A percentile compares a stretch with the other conserved stretches of the same genome.
These are phyloP conservation scores for Trichophyton rubrum DNA, from an alignment of 2,329 filamentous ascomycete species.

Conservation along the genomic window DNA sequence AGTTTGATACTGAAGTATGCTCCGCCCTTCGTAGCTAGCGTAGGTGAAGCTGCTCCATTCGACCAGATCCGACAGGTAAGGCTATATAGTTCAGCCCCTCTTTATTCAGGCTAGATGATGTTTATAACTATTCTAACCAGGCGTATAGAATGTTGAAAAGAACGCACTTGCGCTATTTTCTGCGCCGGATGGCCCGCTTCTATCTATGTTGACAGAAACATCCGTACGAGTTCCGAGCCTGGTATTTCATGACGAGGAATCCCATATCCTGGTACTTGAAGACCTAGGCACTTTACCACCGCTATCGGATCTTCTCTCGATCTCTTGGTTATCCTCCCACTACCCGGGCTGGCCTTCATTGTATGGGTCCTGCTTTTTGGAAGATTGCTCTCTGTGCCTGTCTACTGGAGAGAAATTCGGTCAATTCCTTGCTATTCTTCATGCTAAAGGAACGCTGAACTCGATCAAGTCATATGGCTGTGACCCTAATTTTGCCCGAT, in stretches of 20 bases:
- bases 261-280: slow-evolving; percentile 8
- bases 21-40: slow-evolving; percentile 2
- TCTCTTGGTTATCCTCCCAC: background rate
- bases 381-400: background rate
- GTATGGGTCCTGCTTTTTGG: background rate
- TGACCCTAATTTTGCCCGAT: background rate
- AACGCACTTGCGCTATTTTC: slow-evolving; percentile 6
- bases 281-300: slow-evolving; percentile 5
- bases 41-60: slow-evolving; percentile 6
- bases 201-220: background rate
- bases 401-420: background rate
- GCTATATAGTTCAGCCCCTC: background rate
- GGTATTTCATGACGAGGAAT: slow-evolving; percentile 5
- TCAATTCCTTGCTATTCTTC: background rate
- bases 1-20: slow-evolving; percentile 11
- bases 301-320: slow-evolving; percentile 4
- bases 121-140: background rate
- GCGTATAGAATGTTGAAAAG: slow-evolving; percentile 6
- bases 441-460: slow-evolving; percentile 4
- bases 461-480: background rate
- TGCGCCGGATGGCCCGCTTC: background rate
- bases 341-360: background rate
- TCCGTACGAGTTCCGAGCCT: background rate
- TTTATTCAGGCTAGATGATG: background rate
- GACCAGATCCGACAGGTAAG: slow-evolving; percentile 8